Evolutionary conservation across 306 rosid genomes (phyloP).

Genomic region (Parietaria judaica): DNA sequence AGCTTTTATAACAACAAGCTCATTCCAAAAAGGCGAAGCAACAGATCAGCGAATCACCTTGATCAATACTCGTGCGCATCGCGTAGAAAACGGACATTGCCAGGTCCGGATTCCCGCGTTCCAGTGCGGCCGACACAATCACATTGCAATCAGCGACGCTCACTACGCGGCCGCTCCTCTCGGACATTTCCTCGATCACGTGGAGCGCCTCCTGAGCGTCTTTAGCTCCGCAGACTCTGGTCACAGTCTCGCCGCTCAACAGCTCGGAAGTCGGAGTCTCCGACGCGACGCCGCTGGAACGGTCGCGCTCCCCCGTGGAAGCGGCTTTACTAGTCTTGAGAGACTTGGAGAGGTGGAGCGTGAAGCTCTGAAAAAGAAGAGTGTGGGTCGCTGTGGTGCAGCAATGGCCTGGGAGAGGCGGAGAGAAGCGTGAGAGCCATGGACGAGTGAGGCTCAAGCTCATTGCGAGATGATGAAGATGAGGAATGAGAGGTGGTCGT

Average conservation of each 20-base stretch:
- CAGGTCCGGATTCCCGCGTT: constrained; percentile 52
- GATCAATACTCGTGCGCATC: constrained; percentile 69
- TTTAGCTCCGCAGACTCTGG: constrained; percentile 32
- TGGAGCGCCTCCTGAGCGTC: constrained; percentile 53
- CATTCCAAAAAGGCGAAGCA: neutral
- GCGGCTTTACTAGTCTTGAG: constrained; percentile 22
- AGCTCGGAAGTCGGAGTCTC: constrained; percentile 28
- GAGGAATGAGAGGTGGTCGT: constrained; percentile 44
- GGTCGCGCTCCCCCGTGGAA: constrained; percentile 42
- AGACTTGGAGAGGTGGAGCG: constrained; percentile 22
- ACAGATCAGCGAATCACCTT: constrained; percentile 27
- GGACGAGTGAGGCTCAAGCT: constrained; percentile 38
- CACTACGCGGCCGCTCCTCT: constrained; percentile 37
- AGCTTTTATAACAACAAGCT: too few species aligned
- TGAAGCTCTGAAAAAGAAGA: constrained; percentile 17
- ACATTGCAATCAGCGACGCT: constrained; percentile 44
- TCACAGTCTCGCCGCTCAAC: constrained; percentile 38
- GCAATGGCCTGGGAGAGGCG: constrained; percentile 19
- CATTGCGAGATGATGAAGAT: constrained; percentile 34
- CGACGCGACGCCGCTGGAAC: constrained; percentile 30
- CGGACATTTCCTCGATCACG: constrained; percentile 34
- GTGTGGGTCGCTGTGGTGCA: constrained; percentile 8
- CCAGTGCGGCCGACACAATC: constrained; percentile 58
- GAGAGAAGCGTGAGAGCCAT: constrained; percentile 39
- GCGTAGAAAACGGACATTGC: constrained; percentile 73